Evolutionary conservation across 768 basidiomycete genomes (phyloP).

Genomic region (Trametes villosa): DNA sequence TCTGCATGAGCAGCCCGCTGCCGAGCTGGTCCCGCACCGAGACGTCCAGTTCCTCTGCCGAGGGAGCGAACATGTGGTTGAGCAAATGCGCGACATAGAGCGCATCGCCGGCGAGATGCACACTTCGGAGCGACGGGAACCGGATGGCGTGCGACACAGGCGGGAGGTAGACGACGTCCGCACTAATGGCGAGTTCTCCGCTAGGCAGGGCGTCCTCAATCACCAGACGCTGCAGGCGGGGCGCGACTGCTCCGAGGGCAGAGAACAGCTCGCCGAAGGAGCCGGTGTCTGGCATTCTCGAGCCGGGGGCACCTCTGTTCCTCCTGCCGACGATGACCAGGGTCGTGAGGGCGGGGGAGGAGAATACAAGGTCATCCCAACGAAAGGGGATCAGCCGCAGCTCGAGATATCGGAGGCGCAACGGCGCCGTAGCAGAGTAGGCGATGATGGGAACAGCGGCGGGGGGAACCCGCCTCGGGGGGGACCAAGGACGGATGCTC

Average conservation of each 20-base stretch:
- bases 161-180: neutral
- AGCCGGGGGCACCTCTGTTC: neutral
- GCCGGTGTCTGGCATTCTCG: neutral
- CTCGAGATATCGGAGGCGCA: neutral
- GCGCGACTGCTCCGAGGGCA: neutral
- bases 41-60: too few relatives aligned
- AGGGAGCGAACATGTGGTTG: too few relatives aligned
- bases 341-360: neutral
- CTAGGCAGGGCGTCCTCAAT: neutral
- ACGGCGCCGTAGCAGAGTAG: neutral
- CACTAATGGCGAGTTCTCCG: neutral
- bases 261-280: neutral
- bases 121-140: too few relatives aligned
- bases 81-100: too few relatives aligned
- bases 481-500: too few relatives aligned
- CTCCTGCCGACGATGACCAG: neutral
- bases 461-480: neutral
- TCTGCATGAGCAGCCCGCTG: too few relatives aligned
- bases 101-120: too few relatives aligned
- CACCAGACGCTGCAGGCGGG: neutral
- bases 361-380: neutral
- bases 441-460: neutral
- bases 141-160: too few relatives aligned
- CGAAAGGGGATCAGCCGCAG: neutral
- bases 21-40: too few relatives aligned